Percentiles rank a stretch among this genome's conserved stretches.
Conservation (phyloP, 2,329 filamentous ascomycete species). For the Sphaceloma murrayae region DNA sequence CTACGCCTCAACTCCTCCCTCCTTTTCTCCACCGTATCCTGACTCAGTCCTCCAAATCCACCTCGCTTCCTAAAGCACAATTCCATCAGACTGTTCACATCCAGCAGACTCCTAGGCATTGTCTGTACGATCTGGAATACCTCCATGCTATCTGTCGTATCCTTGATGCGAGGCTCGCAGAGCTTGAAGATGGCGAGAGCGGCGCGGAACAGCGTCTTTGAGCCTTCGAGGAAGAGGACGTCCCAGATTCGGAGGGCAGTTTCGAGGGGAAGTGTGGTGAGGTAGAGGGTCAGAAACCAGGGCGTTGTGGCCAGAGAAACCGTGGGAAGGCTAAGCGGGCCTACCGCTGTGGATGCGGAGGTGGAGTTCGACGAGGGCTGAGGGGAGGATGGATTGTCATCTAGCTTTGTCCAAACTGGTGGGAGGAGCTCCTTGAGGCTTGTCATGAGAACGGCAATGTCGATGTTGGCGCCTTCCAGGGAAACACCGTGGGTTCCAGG, state of each 20-base stretch:
- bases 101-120: constrained; percentile 68
- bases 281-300: constrained; percentile 98
- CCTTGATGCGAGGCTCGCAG: constrained; percentile 69
- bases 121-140: constrained; percentile 91
- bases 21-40: constrained; percentile 69
- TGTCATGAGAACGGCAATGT: constrained; percentile 87
- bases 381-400: constrained; percentile 52
- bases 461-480: constrained; percentile 84
- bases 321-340: constrained; percentile 58
- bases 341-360: constrained; percentile 33
- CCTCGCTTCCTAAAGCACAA: constrained; percentile 60
- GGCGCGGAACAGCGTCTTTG: constrained; percentile 85
- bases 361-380: constrained; percentile 32
- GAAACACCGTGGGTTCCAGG: constrained; percentile 87
- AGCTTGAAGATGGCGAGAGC: constrained; percentile 85
- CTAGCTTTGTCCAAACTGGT: constrained; percentile 77
- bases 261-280: constrained; percentile 85
- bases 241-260: constrained; percentile 91
- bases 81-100: constrained; percentile 74
- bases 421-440: constrained; percentile 75
- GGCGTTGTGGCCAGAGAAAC: constrained; percentile 88
- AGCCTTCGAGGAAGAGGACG: constrained; percentile 89
- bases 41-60: constrained; percentile 71
- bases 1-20: constrained; percentile 45
- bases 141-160: constrained; percentile 79